Evolutionary conservation across 768 basidiomycete species (phyloP), one percentile per base, ranked within the genome.

Genomic region (Suillus plorans): DNA sequence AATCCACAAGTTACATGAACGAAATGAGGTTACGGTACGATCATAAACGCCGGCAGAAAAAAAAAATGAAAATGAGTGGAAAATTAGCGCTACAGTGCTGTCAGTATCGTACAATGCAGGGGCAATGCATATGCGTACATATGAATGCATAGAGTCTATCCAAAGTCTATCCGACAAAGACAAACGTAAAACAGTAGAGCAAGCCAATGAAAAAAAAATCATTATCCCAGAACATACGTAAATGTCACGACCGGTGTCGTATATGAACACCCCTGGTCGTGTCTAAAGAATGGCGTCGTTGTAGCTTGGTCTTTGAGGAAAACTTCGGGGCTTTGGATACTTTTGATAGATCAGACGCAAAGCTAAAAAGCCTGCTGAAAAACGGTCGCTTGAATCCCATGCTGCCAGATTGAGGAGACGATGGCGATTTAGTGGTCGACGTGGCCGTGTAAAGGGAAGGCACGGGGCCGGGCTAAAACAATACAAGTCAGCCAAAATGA

Each of bases 301-400:
- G 80, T 47, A 86, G 72, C 28, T 77, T 80, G 64, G 76, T 77
- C 60, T 70, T 73, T 34, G 79, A 74, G 2, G 81, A 77, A 18
- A 28, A 7, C 10, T 25, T 61, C 14, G 64, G 16, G 18, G 69
- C 44, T 41, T 59, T 69, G 57, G 68, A 63, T 22, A 39, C 42
- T 57, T 57, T 67, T 31, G 66, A 80, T 62, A 86, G 79, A 60
- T 81, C 82, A 41, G 80, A 79, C 28, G 81, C 80, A 63, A 85
- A 80, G 60, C 78, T 80, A 68, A 89, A 84, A 10, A 90, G 73
- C 61, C 89, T 83, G 71, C 84, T 84, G 71, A 90, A 84, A 68
- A 90, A 85, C 41, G 85, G 84, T 66, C 84, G 86, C 77, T 82
- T 87, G 61, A 75, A 67, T 45, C 75, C 77, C 42, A 71, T 64